Percentiles rank a stretch among this genome's conserved stretches.
Conservation (phyloP, 495 filamentous ascomycete species). For the Xylaria grammica region DNA sequence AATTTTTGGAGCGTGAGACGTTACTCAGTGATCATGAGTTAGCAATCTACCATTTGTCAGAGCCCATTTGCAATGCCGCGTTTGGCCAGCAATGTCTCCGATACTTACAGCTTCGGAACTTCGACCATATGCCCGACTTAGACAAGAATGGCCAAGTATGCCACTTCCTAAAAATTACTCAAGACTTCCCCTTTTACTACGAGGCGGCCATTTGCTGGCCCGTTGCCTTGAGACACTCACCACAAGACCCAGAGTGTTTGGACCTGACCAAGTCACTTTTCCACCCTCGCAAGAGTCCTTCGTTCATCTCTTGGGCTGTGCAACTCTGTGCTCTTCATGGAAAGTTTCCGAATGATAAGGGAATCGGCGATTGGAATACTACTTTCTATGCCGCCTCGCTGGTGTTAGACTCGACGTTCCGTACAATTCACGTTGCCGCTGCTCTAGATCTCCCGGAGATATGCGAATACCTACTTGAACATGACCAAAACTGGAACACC, state of each 20-base stretch:
- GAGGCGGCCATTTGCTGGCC: neutral
- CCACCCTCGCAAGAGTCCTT: neutral
- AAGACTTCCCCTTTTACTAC: neutral
- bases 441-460: constrained; percentile 6
- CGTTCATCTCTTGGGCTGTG: constrained; percentile 10
- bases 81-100: neutral
- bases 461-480: neutral
- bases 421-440: neutral
- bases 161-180: neutral
- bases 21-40: constrained; percentile 11
- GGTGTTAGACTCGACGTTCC: neutral
- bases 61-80: neutral
- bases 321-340: neutral
- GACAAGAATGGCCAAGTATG: neutral
- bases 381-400: neutral
- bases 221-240: neutral
- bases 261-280: constrained; percentile 5
- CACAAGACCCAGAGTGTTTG: neutral
- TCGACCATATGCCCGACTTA: neutral
- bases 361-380: neutral
- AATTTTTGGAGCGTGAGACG: constrained; percentile 32
- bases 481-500: neutral
- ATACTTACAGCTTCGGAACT: neutral
- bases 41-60: constrained; percentile 20
- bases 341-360: too few species aligned